Evolutionary conservation across 1,284 basidiomycete genomes (phyloP), one percentile per base, ranked within the genome.

Genomic region (Austroboletus niveus): DNA sequence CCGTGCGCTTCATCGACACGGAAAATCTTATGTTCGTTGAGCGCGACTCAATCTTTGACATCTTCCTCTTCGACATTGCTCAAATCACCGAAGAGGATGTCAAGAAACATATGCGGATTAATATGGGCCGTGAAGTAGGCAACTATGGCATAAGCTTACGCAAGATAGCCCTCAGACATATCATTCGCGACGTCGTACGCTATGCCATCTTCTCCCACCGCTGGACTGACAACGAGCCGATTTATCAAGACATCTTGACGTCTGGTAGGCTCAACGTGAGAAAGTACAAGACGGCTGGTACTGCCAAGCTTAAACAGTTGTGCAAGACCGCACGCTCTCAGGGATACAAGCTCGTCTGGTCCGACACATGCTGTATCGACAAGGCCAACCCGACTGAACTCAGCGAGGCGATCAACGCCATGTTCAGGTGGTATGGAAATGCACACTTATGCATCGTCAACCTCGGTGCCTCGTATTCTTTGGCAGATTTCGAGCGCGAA

Each of bases 121-220:
- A 49, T 29, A 47, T 31, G 0, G 11, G 53, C 38, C 63, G 61
- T 3, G 52, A 62, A 22, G 47, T 35, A 32, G 48, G 43, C 34
- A 53, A 46, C 41, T 63, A 66, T 17, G 17, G 17, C 32, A 11
- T 63, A 12, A 14, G 42, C 3, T 22, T 48, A 8, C 51, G 49
- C 45, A 54, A 48, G 41, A 27, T 20, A 0, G 63, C 61, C 15
- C 42, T 63, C 32, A 41, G 38, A 29, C 58, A 65, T 42, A 61
- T 31, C 42, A 49, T 66, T 38, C 54, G 48, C 4, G 53, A 61
- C 11, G 51, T 58, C 24, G 51, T 68, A 4, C 52, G 40, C 35
- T 65, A 66, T 6, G 62, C 60, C 46, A 45, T 61, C 20, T 61
- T 65, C 35, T 65, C 63, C 1, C 67, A 69, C 38, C 63, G 60